A percentile compares a stretch with the other conserved stretches of the same genome.
These are phyloP conservation scores for Mucor racemosus DNA, from an alignment of 371 early-diverging fungal species.

Conservation along the genomic window DNA sequence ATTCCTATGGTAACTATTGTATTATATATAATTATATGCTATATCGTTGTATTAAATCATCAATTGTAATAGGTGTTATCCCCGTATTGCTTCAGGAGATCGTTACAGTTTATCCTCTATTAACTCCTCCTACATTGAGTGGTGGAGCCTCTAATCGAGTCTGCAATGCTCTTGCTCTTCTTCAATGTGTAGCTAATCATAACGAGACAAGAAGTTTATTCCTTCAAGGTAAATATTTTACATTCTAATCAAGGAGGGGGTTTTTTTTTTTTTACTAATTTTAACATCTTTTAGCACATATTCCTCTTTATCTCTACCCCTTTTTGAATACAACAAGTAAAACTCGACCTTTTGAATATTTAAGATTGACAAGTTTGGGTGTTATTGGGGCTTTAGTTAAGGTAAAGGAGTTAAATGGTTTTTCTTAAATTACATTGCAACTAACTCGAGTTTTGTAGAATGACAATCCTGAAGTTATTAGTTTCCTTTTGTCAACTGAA, in stretches of 20 bases:
- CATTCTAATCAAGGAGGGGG: no score
- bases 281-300: slow-evolving; percentile 70
- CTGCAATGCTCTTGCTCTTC: slow-evolving; percentile 94
- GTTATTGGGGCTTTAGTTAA: slow-evolving; percentile 97
- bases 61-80: slow-evolving; percentile 75
- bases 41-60: not conserved
- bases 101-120: slow-evolving; percentile 88
- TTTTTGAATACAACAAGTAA: slow-evolving; percentile 97
- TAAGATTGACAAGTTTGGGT: slow-evolving; percentile 92
- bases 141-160: slow-evolving; percentile 91
- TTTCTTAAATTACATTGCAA: not conserved
- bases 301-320: slow-evolving; percentile 97
- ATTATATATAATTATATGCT: not conserved
- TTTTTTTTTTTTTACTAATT: not conserved
- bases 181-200: slow-evolving; percentile 96
- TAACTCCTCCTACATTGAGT: slow-evolving; percentile 88
- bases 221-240: slow-evolving; percentile 66
- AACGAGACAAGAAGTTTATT: slow-evolving; percentile 89
- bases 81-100: slow-evolving; percentile 94
- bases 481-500: slow-evolving; percentile 95
- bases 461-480: slow-evolving; percentile 94
- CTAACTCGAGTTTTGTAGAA: slow-evolving; percentile 55
- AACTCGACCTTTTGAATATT: slow-evolving; percentile 92
- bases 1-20: slow-evolving; percentile 81
- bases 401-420: slow-evolving; percentile 41